Conservation (phyloP, 148 eudicot genomes). For the Heliamphora exappendiculata region DNA sequence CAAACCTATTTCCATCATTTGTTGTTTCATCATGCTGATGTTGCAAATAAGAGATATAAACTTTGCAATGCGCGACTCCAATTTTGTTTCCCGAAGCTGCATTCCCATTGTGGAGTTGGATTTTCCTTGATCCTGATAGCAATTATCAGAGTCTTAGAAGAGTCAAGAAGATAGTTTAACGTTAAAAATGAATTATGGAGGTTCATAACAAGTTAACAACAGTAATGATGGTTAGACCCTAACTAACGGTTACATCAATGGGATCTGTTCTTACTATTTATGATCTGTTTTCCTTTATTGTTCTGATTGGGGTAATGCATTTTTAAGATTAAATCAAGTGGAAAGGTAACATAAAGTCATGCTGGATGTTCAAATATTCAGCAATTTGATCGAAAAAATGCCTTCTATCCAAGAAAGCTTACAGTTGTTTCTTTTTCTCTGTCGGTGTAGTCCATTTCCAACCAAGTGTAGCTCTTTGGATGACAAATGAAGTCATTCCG, state of each 20-base stretch:
- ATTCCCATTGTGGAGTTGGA: conserved; percentile 23
- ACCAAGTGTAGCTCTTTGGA: conserved; percentile 76
- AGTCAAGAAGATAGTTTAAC: background rate
- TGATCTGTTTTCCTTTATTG: background rate
- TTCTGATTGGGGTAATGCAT: background rate
- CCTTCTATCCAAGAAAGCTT: conserved; percentile 42
- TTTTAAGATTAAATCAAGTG: background rate
- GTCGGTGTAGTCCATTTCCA: conserved; percentile 95
- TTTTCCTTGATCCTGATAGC: conserved; percentile 45
- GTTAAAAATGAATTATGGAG: background rate
- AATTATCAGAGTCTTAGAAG: background rate
- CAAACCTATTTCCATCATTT: conserved; percentile 97
- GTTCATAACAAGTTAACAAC: background rate
- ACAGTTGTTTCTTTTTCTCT: conserved; percentile 43
- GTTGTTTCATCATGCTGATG: conserved; percentile 95
- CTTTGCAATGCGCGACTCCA: conserved; percentile 67
- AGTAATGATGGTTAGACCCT: background rate
- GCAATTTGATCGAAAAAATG: background rate
- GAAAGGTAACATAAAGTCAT: background rate
- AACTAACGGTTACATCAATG: background rate
- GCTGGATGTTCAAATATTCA: background rate
- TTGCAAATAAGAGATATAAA: conserved; percentile 93
- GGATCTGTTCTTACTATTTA: background rate
- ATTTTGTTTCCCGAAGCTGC: conserved; percentile 68
- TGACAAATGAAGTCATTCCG: conserved; percentile 57